phyloP scores from a whole-genome alignment of 225 moss, liverwort and hornwort genomes.

The Marchantia paleacea region DNA sequence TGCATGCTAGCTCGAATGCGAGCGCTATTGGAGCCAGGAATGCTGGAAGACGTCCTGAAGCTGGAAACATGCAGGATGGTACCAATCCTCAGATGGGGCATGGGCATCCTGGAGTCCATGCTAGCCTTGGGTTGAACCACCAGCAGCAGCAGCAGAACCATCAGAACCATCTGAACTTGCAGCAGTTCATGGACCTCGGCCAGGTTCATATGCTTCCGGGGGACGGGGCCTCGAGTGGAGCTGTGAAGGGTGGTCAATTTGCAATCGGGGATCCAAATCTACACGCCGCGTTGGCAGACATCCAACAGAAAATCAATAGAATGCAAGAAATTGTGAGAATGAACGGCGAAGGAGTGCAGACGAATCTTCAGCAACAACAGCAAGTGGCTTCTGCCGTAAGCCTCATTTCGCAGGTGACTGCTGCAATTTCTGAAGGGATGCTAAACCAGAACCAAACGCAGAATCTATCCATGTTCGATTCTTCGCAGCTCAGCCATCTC shows the following conservation, averaged over 20 bases:
- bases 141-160: not conserved
- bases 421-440: conserved; percentile 26
- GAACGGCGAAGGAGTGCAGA: conserved; percentile 36
- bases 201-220: not conserved
- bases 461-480: conserved; percentile 34
- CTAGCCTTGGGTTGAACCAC: conserved; percentile 21
- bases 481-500: conserved; percentile 51
- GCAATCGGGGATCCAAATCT: not conserved
- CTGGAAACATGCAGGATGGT: conserved; percentile 51
- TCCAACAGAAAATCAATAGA: conserved; percentile 69
- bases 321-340: conserved; percentile 65
- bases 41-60: conserved; percentile 30
- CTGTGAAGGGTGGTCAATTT: conserved; percentile 4
- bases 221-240: not conserved
- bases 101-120: conserved; percentile 7
- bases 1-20: conserved; percentile 18
- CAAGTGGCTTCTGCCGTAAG: conserved; percentile 74
- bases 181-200: conserved; percentile 9
- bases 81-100: conserved; percentile 11
- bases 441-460: conserved; percentile 12
- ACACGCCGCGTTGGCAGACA: conserved; percentile 42
- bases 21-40: conserved; percentile 9
- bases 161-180: not conserved
- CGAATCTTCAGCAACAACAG: conserved; percentile 37
- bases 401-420: conserved; percentile 63